Evolutionary conservation across 306 rosid genomes (phyloP).

Genomic region (Castanea crenata): DNA sequence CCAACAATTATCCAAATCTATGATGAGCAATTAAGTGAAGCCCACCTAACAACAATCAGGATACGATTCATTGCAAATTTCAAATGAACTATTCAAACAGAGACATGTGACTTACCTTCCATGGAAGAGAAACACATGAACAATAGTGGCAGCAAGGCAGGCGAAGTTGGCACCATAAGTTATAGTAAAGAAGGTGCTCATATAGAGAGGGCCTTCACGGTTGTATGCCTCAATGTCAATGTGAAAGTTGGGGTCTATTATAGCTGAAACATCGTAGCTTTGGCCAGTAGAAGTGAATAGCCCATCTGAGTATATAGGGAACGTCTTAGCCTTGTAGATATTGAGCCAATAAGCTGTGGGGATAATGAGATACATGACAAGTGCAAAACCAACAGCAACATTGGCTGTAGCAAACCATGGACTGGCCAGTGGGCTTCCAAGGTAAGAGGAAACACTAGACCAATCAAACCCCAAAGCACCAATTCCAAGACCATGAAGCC

Average conservation of each 20-base stretch:
- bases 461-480: slow-evolving; percentile 74
- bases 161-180: slow-evolving; percentile 67
- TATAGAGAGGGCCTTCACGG: slow-evolving; percentile 58
- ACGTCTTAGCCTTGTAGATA: slow-evolving; percentile 57
- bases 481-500: slow-evolving; percentile 75
- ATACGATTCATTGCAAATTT: not conserved
- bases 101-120: slow-evolving; percentile 48
- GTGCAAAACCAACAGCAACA: slow-evolving; percentile 61
- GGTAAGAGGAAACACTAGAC: slow-evolving; percentile 76
- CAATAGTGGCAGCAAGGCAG: slow-evolving; percentile 74
- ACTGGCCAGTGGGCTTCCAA: slow-evolving; percentile 81
- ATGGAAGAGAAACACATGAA: slow-evolving; percentile 72
- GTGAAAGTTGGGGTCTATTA: slow-evolving; percentile 58
- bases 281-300: slow-evolving; percentile 62
- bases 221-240: slow-evolving; percentile 60
- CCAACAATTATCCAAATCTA: too few relatives aligned
- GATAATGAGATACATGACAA: slow-evolving; percentile 51
- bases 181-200: slow-evolving; percentile 69
- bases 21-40: not conserved
- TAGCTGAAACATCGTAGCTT: slow-evolving; percentile 64
- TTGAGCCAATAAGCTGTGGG: slow-evolving; percentile 68
- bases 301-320: slow-evolving; percentile 77
- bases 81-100: not conserved
- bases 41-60: not conserved
- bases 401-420: slow-evolving; percentile 95